Evolutionary conservation across 2,329 filamentous ascomycete species (phyloP), one percentile per base, ranked within the genome.

Genomic region (Trichoderma asperellum): DNA sequence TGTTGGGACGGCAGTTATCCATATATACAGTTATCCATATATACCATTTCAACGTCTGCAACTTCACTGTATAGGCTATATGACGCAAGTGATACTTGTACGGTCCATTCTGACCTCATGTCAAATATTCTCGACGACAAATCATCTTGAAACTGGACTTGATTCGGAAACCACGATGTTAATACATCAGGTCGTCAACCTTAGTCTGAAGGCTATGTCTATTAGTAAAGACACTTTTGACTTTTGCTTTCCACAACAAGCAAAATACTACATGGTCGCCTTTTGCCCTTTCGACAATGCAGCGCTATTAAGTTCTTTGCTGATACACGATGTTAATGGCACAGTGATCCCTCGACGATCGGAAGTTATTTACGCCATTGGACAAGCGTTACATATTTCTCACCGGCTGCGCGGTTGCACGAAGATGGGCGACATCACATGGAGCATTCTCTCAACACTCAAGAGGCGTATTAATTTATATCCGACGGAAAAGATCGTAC

Each of bases 261-360:
- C 55, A 18, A 67, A 67, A 37, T 67, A 67, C 14, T 67, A 59
- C 21, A 59, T 67, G 40, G 55, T 67, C 16, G 32, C 64, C 10
- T 67, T 67, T 29, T 59, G 53, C 18, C 64, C 64, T 4, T 67
- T 67, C 37, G 64, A 67, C 32, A 67, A 67, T 21, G 64, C 64
- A 53, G 55, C 64, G 21, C 4, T 67, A 6, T 53, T 60, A 47
- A 59, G 64, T 32, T 67, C 56, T 40, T 40, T 67, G 55, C 11
- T 67, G 16, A 52, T 67, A 14, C 55, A 67, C 12, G 64, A 60
- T 12, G 2, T 24, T 21, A 11, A 29, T n/a, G 40, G 55, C 3
- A 32, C 32, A 21, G n/a, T 49, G 29, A 12, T 60, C 14, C 55
- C 55, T 29, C 49, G 55, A 21, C 56, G 56, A n/a, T 37, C 18